phyloP scores from a whole-genome alignment of 2,329 filamentous ascomycete species.

The Pseudogymnoascus sp. region DNA sequence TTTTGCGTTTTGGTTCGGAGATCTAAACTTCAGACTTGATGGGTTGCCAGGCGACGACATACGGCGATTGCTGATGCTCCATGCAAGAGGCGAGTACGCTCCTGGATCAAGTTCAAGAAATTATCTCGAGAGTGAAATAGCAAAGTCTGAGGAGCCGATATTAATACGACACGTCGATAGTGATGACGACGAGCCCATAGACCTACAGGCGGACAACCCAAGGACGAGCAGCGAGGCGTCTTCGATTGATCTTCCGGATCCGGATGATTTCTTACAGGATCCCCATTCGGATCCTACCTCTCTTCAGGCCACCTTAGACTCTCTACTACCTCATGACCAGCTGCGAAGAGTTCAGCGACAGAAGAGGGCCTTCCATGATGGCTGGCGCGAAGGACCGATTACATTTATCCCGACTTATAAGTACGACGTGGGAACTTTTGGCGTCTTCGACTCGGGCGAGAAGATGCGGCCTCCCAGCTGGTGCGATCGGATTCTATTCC shows the following conservation, averaged over 20 bases:
- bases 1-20: conserved; percentile 92
- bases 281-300: conserved; percentile 73
- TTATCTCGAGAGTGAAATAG: conserved; percentile 28
- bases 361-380: conserved; percentile 78
- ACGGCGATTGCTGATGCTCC: conserved; percentile 70
- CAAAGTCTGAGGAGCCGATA: conserved; percentile 42
- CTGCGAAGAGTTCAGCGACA: conserved; percentile 63
- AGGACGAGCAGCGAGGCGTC: conserved; percentile 22
- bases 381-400: conserved; percentile 84
- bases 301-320: conserved; percentile 79
- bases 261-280: conserved; percentile 59
- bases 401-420: conserved; percentile 93
- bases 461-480: conserved; percentile 89
- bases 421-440: conserved; percentile 90
- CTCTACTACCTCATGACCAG: conserved; percentile 84
- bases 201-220: conserved; percentile 19
- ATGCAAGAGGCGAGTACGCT: conserved; percentile 71
- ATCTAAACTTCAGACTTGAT: conserved; percentile 88
- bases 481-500: conserved; percentile 90
- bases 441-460: conserved; percentile 89
- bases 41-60: conserved; percentile 87
- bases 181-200: conserved; percentile 37
- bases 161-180: conserved; percentile 34
- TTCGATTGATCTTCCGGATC: conserved; percentile 44
- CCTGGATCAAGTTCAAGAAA: conserved; percentile 33